Base-by-base conservation (phyloP, 2,329 filamentous ascomycete genomes). In the Pestalotiopsis sp. region DNA sequence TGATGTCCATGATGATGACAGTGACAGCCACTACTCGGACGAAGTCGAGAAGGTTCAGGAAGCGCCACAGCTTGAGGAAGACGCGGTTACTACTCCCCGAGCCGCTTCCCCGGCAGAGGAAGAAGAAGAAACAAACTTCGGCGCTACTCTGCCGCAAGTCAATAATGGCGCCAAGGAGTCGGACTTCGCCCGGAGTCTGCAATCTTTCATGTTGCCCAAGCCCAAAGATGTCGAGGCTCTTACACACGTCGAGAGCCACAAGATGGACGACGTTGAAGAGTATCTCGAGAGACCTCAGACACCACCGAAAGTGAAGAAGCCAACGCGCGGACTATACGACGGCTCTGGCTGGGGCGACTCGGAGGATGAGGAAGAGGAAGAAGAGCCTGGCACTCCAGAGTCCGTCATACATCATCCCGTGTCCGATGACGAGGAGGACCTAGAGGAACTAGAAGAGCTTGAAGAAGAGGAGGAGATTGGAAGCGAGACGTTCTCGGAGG, bases 381-480 rank as follows among this genome's bases (percentile, higher is more conserved):
- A 88, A 1, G 90, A 92, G 71, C 89, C 90, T 11, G 88, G 90
- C 41, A 97, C 94, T 7, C 95, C 95, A 14, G 93, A 94, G 64
- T 98, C 95, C 6, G 95, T 98, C 25, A 95, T 98, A 71, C 92
- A 93, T 70, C 93, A 95, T 75, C 89, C 90, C 2, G 79, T 93
- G 62, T 80, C 82, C 2, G 82, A 85, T 59, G 80, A 81, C 36
- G 77, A 77, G 20, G 74, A 78, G 25, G 80, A 82, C 20, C 69
- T 17, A 67, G 78, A 77, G 66, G 68, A 75, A 6, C 74, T 76
- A 57, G 73, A 70, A 3, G 75, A 80, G 23, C 81, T 17, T 9
- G 59, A 62, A 1, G 59, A 39, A 62, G 59, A 62, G 36, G 82
- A 86, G 11, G 76, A 79, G 9, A 14, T 23, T 56, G 63, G 39